Evolutionary conservation across 2,329 filamentous ascomycete species (phyloP), one percentile per base, ranked within the genome.

Genomic region (Trichoderma atroviride): DNA sequence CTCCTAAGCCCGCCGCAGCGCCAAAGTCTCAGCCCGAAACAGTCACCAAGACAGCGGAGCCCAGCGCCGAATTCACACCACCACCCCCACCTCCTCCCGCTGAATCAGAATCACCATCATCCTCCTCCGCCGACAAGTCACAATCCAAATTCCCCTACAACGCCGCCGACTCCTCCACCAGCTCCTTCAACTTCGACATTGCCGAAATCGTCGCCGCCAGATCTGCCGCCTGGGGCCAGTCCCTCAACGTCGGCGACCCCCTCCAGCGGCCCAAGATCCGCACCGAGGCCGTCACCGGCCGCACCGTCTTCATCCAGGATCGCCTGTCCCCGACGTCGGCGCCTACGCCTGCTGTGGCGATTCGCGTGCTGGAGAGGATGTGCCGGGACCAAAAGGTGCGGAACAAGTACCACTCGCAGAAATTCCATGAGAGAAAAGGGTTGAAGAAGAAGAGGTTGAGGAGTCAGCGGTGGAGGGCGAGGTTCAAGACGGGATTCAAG

Each of bases 381-480:
- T 76, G 82, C 37, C 71, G 73, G 5, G 74, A 77, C 74, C 94
- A 95, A 76, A 83, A 80, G 55, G 81, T 96, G 62, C 83, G 80
- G 73, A 69, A 60, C 3, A 89, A 93, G 74, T 83, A 83, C 65
- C 78, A 79, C 24, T 78, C 74, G 72, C 92, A 96, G 80, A 83
- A 84, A 72, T 92, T 88, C 75, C 91, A 96, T 79, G 92, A 96
- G 83, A 83, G 93, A 58, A 86, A 86, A 0, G 93, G 92, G 2
- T 75, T 93, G 75, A 93, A 92, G 86, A 86, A 90, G 79, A 96
- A 96, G 88, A 86, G 92, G 75, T 80, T 93, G 74, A 83, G 82
- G 78, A 89, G 87, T 70, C 83, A 90, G 83, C 84, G 92, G 71
- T 94, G 91, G 90, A 85, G 87, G 78, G 81, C 74, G 72, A 86